Evolutionary conservation across 768 basidiomycete genomes (phyloP).

Genomic region (Collybiopsis luxurians): DNA sequence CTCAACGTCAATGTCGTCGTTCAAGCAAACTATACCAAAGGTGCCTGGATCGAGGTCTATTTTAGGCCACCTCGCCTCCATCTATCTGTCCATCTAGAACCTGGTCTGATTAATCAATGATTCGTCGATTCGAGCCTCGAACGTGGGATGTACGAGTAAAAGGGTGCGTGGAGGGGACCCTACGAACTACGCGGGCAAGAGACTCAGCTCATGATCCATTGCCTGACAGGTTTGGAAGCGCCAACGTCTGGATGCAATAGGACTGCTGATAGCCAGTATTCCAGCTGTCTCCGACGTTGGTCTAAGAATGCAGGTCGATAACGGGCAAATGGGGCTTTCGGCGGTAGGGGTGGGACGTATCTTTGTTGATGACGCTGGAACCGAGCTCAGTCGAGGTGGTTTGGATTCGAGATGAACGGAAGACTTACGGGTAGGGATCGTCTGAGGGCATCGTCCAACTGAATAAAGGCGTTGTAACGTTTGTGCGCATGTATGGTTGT

Average conservation of each 20-base stretch:
- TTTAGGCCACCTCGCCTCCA: no score
- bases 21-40: no score
- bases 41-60: no score
- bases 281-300: conserved; percentile 52
- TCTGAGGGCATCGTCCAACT: conserved; percentile 46
- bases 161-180: neutral
- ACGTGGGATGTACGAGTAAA: neutral
- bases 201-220: conserved; percentile 55
- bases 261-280: conserved; percentile 65
- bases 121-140: neutral
- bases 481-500: conserved; percentile 65
- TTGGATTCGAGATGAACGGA: neutral
- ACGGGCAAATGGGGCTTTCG: conserved; percentile 65
- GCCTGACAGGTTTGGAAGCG: conserved; percentile 51
- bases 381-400: neutral
- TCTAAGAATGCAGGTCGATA: conserved; percentile 71
- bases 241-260: conserved; percentile 72
- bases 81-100: no score
- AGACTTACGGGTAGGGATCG: conserved; percentile 50
- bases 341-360: conserved; percentile 59
- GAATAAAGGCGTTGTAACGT: conserved; percentile 64
- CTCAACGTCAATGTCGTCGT: no score
- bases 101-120: no score
- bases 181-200: neutral
- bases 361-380: conserved; percentile 41